These are phyloP conservation scores for Blastocystis sp. DNA, from an alignment of 352 stramenopile genomes.

Conservation along the genomic window DNA sequence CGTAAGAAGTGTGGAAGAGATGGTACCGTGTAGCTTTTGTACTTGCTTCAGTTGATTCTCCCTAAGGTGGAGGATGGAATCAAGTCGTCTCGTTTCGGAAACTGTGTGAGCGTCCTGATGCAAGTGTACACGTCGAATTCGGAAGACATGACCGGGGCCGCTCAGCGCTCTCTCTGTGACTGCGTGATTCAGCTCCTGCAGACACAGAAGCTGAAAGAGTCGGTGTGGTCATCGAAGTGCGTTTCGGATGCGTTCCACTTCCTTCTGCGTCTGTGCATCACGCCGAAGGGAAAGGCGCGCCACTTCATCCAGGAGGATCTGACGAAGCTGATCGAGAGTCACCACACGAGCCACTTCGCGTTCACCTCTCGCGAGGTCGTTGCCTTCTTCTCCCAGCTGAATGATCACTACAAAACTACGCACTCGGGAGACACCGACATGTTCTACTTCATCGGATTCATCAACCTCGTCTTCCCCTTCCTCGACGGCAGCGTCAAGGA, in stretches of 20 bases:
- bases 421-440: background rate
- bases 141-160: background rate
- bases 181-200: background rate
- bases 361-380: background rate
- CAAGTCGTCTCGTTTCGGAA: background rate
- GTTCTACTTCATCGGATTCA: background rate
- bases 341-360: background rate
- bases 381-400: background rate
- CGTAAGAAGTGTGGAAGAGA: background rate
- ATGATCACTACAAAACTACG: background rate
- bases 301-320: background rate
- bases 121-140: background rate
- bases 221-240: background rate
- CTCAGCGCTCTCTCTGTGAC: background rate
- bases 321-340: background rate
- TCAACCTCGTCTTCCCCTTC: background rate
- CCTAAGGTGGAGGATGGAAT: background rate
- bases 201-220: background rate
- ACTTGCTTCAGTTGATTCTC: constrained; percentile 48
- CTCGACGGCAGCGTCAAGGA: background rate
- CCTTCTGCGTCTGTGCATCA: constrained; percentile 18
- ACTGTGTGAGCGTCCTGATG: background rate
- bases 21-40: constrained; percentile 2
- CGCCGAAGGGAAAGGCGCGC: constrained; percentile 23
- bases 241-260: constrained; percentile 30